Percentiles rank a stretch among this genome's conserved stretches.
These are phyloP conservation scores for Camelina neglecta DNA, from an alignment of 345 rosid genomes.

Conservation along the genomic window DNA sequence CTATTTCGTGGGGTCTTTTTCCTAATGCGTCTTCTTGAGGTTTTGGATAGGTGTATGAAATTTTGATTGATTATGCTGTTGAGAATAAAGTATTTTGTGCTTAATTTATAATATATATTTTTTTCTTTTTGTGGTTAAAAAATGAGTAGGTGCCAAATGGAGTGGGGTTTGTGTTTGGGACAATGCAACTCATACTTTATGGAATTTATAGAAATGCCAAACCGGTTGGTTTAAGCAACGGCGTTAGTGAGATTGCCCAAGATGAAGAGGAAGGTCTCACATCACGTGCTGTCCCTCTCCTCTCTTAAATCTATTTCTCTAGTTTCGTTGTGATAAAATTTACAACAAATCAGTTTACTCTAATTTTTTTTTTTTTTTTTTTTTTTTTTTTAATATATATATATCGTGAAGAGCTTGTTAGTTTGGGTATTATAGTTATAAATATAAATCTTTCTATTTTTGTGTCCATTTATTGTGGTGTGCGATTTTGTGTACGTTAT, in stretches of 20 bases:
- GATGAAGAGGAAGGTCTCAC: slow-evolving; percentile 42
- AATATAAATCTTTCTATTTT: neutral
- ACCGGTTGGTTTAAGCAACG: slow-evolving; percentile 36
- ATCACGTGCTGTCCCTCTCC: slow-evolving; percentile 39
- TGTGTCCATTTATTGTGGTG: neutral
- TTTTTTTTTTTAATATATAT: no score
- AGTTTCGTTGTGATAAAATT: neutral
- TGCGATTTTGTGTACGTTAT: neutral
- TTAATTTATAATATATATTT: neutral
- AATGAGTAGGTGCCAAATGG: slow-evolving; percentile 68
- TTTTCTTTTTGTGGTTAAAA: neutral
- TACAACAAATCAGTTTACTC: slow-evolving; percentile 11
- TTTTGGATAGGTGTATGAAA: neutral
- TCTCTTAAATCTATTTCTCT: slow-evolving; percentile 22
- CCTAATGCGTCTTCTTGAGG: slow-evolving; percentile 8
- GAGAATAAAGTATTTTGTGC: neutral
- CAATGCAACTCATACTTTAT: slow-evolving; percentile 61
- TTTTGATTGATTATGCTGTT: neutral
- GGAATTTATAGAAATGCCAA: slow-evolving; percentile 60
- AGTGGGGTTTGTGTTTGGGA: slow-evolving; percentile 66
- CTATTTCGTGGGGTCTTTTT: slow-evolving; percentile 16
- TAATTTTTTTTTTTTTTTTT: neutral
- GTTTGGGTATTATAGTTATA: neutral
- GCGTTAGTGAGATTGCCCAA: slow-evolving; percentile 7
- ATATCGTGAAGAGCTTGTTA: neutral